Evolutionary conservation across 2,329 filamentous ascomycete species (phyloP).

Genomic region (Diaporthe sp.): DNA sequence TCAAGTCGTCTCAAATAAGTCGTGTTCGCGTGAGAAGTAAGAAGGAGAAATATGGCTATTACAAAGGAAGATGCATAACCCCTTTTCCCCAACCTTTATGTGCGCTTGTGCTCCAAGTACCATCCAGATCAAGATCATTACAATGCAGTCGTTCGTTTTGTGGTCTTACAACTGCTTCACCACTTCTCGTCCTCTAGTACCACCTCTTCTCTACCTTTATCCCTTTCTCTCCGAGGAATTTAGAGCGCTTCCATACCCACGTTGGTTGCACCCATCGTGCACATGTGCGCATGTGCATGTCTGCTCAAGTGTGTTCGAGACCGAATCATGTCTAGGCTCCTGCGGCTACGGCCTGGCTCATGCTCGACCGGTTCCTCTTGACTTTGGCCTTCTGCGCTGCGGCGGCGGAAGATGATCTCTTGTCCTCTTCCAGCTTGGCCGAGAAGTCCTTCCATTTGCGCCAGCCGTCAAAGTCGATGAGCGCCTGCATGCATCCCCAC

Average conservation of each 20-base stretch:
- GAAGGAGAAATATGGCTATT: slow-evolving; percentile 13
- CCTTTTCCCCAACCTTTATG: slow-evolving; percentile 5
- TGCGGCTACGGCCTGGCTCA: slow-evolving; percentile 38
- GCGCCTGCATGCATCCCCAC: slow-evolving; percentile 99
- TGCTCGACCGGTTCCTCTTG: slow-evolving; percentile 40
- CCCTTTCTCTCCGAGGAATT: background rate
- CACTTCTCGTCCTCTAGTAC: background rate
- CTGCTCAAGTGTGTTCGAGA: background rate
- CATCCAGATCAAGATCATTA: slow-evolving; percentile 28
- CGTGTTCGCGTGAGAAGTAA: slow-evolving; percentile 30
- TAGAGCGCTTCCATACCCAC: background rate
- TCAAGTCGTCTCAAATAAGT: background rate
- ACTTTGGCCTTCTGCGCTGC: slow-evolving; percentile 39
- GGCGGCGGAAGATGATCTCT: slow-evolving; percentile 17
- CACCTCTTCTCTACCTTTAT: background rate
- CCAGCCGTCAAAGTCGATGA: slow-evolving; percentile 99
- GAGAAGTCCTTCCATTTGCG: slow-evolving; percentile 93
- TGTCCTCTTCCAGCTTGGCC: slow-evolving; percentile 53
- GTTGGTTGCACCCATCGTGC: background rate
- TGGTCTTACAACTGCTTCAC: background rate
- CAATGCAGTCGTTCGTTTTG: slow-evolving; percentile 16
- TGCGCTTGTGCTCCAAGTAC: slow-evolving; percentile 2
- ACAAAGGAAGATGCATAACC: slow-evolving; percentile 15
- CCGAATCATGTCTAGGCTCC: slow-evolving; percentile 22
- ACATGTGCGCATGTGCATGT: background rate